Evolutionary conservation across 2,329 filamentous ascomycete genomes (phyloP), one percentile per base, ranked within the genome.

Genomic region (Fusarium piperis): DNA sequence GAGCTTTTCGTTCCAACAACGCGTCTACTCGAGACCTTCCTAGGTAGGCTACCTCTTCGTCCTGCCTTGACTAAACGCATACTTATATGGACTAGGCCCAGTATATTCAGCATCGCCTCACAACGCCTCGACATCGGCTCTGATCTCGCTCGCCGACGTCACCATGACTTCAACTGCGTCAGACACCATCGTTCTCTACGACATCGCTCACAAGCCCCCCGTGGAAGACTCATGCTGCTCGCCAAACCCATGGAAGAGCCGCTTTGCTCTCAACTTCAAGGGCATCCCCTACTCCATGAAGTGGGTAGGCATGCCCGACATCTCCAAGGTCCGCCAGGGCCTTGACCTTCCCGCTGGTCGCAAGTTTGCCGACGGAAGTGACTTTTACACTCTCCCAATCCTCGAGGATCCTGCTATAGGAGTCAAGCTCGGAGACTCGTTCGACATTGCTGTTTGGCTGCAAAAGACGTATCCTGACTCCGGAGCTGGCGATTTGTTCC

Each of bases 361-460:
- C 74, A 87, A 86, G 65, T 85, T 86, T 62, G 82, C 82, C 68
- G 85, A 91, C 71, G 89, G 89, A 44, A 81, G 79, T 35, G 87
- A 90, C 73, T 92, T 84, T 80, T 84, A 84, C 78, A 92, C 90
- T 3, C 83, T 92, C 0, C 90, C 90, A 2, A 83, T 91, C 44
- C 77, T 92, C 23, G 72, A 80, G 1, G 87, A 91, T 57, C 76
- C 81, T 0, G 62, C 73, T 18, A 85, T 83, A 0, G 75, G 74
- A 6, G 65, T 78, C 1, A 57, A 82, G 0, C 62, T 91, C 3
- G 90, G 90, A 6, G 90, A 92, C 79, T 89, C 89, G 3, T 90
- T 91, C 74, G 90, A 92, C 59, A 92, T 92, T 66, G 90, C 90
- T 8, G 78, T 85, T 28, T 87, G 91, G 72, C 82, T 92, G 2